Base-by-base conservation (phyloP, 352 stramenopile species). In the Phytophthora hybrid region DNA sequence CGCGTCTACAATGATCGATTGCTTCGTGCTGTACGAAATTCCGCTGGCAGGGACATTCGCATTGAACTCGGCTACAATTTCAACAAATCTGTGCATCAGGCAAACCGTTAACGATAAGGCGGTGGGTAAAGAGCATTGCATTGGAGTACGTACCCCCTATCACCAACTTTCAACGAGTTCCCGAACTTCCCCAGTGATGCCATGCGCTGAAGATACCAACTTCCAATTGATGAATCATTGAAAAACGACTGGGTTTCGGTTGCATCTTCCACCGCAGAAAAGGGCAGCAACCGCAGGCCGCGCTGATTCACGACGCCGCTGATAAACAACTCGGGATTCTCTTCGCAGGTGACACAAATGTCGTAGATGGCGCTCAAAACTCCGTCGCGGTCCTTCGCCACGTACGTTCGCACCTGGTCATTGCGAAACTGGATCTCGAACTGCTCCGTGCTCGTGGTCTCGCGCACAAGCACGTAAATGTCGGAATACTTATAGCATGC, bases 11-110 rank as follows among this genome's bases (percentile, higher is more conserved):
- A 97, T 88, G 5, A 92, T 81, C 4, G 81, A 81, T 44, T 94
- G 81, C 61, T 96, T 97, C 6, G 88, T 96, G 51, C 89, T 88
- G 78, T 97, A 96, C 0, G 87, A 68, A 37, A 97, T 92, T 4
- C 93, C 93, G 41, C 88, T 96, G 5, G 83, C 76, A 29, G 91
- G 87, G 0, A 98, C 91, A 58, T 98, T 98, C 11, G 92, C 90
- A 47, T 98, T 98, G 68, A 98, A 97, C 64, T 98, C 93, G 52
- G 85, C 78, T 16, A 91, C 88, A 67, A 95, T 95, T 52, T 90
- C 80, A 23, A 95, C 74, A 57, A 96, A 93, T 8, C 89, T 95
- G 73, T 21, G 37, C 39, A 3, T 21, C 32, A 73, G 32, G 52
- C 1, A 66, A 59, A 55, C 21, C 23, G 29, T 76, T 66, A 81